Evolutionary conservation across 2,329 filamentous ascomycete genomes (phyloP).

Genomic region (Alternaria ventricosa): DNA sequence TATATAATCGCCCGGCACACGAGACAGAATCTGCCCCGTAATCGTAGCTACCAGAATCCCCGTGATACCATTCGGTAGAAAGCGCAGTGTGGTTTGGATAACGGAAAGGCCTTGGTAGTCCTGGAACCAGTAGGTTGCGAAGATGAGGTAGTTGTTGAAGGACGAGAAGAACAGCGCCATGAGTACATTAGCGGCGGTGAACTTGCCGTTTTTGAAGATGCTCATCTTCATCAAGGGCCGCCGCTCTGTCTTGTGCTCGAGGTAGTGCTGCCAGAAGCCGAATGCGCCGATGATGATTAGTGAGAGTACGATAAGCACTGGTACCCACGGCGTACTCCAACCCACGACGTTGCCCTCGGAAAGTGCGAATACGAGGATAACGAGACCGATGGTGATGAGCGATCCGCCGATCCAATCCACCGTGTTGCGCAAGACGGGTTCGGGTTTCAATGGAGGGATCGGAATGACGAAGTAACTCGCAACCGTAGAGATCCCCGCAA

Average conservation of each 20-base stretch:
- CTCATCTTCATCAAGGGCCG: slow-evolving; percentile 71
- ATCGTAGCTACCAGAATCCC: slow-evolving; percentile 65
- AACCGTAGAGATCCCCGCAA: slow-evolving; percentile 63
- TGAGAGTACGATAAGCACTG: slow-evolving; percentile 64
- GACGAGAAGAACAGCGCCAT: slow-evolving; percentile 71
- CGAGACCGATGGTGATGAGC: slow-evolving; percentile 66
- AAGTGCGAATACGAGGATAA: slow-evolving; percentile 70
- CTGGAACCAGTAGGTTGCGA: slow-evolving; percentile 74
- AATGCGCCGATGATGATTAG: slow-evolving; percentile 64
- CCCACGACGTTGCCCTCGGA: slow-evolving; percentile 74
- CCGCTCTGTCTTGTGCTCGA: slow-evolving; percentile 59
- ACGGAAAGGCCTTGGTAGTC: slow-evolving; percentile 67
- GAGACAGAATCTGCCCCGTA: slow-evolving; percentile 51
- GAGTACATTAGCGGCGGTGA: slow-evolving; percentile 68
- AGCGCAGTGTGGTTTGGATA: slow-evolving; percentile 72
- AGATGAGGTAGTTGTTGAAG: slow-evolving; percentile 73
- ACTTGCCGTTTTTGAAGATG: slow-evolving; percentile 65
- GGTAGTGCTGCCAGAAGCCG: slow-evolving; percentile 66
- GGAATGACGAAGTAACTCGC: slow-evolving; percentile 68
- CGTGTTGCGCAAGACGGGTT: slow-evolving; percentile 49
- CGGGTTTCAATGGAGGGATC: slow-evolving; percentile 47
- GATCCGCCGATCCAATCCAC: slow-evolving; percentile 73
- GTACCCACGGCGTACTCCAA: slow-evolving; percentile 69
- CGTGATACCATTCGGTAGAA: slow-evolving; percentile 68
- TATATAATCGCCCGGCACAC: slow-evolving; percentile 65